Evolutionary conservation across 305 asterid genomes (phyloP).

Genomic region (Fraxinus sp.): DNA sequence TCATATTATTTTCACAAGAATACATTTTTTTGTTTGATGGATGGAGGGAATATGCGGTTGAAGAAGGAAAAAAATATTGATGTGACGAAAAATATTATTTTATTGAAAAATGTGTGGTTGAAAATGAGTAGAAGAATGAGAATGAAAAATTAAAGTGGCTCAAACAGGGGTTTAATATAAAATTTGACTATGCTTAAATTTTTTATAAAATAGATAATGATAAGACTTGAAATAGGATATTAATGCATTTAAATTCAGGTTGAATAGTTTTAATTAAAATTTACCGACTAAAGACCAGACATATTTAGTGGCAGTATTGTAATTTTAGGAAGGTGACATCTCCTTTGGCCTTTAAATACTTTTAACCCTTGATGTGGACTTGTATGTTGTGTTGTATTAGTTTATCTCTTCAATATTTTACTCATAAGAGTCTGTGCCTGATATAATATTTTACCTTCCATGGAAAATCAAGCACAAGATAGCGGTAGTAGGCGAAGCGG

Average conservation of each 20-base stretch:
- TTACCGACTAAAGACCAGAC: not conserved
- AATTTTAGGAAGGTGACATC: conserved; percentile 23
- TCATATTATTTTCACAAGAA: no score
- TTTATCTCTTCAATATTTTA: not conserved
- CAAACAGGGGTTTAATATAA: no score
- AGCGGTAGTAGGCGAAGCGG: conserved; percentile 22
- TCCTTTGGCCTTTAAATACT: conserved; percentile 28
- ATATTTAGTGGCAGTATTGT: conserved; percentile 17
- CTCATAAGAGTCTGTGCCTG: not conserved
- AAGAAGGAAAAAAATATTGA: no score
- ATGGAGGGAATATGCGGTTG: no score
- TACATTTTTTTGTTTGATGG: no score
- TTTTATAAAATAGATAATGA: not conserved
- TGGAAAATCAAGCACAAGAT: conserved; percentile 27
- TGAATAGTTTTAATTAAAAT: not conserved
- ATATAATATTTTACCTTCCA: not conserved
- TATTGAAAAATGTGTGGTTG: no score
- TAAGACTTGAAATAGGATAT: not conserved
- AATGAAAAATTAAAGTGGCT: no score
- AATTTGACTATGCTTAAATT: not conserved
- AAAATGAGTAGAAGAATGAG: no score
- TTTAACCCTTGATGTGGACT: conserved; percentile 20
- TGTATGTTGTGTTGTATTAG: not conserved
- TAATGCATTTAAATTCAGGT: not conserved
- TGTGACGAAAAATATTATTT: no score